Evolutionary conservation across 1,284 basidiomycete species (phyloP), one percentile per base, ranked within the genome.

Genomic region (Cryptococcus deneoformans): DNA sequence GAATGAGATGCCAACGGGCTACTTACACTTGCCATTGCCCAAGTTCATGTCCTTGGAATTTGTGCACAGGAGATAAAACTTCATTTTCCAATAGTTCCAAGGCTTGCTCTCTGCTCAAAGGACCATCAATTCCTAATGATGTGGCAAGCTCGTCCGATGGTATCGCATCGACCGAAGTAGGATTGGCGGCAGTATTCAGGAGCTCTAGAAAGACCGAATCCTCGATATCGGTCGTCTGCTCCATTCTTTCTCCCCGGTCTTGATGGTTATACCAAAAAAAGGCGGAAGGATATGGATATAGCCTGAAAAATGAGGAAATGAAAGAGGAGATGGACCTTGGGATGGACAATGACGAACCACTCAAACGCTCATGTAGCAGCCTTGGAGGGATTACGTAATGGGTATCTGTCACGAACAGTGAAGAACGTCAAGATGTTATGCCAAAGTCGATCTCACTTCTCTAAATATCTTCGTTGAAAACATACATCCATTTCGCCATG

Each of bases 21-120:
- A 58, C 71, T 57, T 40, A 74, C 60, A 69, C 67, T 58, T 77
- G 75, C 76, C 76, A 78, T 35, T 66, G 57, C 57, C 68, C 68
- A 1, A 76, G 61, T 9, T 72, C 64, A 0, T 58, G 51, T 2
- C 66, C 68, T 16, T 64, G 60, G 6, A 78, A 58, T 54, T 67
- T 67, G 43, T 45, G 58, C 0, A 74, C 71, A 12, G 75, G 75
- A 10, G 69, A 64, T 10, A 78, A 50, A 5, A 78, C 56, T 34
- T 71, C 64, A 37, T 62, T 59, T 58, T 76, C 73, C 36, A 76
- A 42, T 0, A 61, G 36, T 11, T 60, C 54, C 10, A 76, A 45
- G 1, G 71, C 70, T 24, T 63, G 49, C 8, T 63, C 43, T 11
- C 51, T 53, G 6, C 52, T 65, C 0, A 70, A 63, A 10, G 69